Evolutionary conservation across 345 rosid genomes (phyloP).

Genomic region (Rubroshorea leprosula): DNA sequence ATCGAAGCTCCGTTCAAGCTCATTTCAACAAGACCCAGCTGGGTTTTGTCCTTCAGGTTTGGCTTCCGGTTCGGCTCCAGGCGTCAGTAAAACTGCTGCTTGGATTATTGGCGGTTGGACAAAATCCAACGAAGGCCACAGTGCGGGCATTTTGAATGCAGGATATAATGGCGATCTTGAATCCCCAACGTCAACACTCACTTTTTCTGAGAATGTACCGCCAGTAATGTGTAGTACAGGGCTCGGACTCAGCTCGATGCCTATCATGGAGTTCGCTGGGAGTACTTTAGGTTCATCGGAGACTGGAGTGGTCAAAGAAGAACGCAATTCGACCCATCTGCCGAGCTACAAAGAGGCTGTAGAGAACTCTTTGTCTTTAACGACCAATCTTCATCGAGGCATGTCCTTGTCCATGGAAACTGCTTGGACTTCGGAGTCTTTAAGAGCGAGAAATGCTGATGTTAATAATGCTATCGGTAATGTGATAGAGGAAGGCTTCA

Average conservation of each 20-base stretch:
- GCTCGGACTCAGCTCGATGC: slow-evolving; percentile 26
- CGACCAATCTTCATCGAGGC: slow-evolving; percentile 38
- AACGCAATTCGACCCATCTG: slow-evolving; percentile 29
- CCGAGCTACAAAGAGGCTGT: slow-evolving; percentile 26
- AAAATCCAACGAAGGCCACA: not conserved
- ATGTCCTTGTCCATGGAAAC: slow-evolving; percentile 43
- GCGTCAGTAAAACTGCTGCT: not conserved
- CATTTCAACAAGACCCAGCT: slow-evolving; percentile 35
- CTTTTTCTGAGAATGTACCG: slow-evolving; percentile 56
- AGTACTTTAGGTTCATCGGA: slow-evolving; percentile 46
- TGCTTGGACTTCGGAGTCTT: slow-evolving; percentile 43
- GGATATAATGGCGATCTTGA: slow-evolving; percentile 38
- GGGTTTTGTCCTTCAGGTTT: slow-evolving; percentile 12
- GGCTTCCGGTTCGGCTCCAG: slow-evolving; percentile 7
- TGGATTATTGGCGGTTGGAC: not conserved
- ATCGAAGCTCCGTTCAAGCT: slow-evolving; percentile 62
- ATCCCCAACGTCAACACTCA: slow-evolving; percentile 85
- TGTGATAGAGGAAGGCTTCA: slow-evolving; percentile 68
- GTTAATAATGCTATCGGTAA: not conserved
- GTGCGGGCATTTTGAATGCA: not conserved
- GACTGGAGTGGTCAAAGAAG: slow-evolving; percentile 40
- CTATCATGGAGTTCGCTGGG: slow-evolving; percentile 48
- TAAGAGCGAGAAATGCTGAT: slow-evolving; percentile 15
- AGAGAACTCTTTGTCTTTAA: slow-evolving; percentile 41
- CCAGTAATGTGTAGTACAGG: slow-evolving; percentile 18